These are phyloP conservation scores for Alliaria petiolata DNA, from an alignment of 345 rosid species.

Conservation along the genomic window DNA sequence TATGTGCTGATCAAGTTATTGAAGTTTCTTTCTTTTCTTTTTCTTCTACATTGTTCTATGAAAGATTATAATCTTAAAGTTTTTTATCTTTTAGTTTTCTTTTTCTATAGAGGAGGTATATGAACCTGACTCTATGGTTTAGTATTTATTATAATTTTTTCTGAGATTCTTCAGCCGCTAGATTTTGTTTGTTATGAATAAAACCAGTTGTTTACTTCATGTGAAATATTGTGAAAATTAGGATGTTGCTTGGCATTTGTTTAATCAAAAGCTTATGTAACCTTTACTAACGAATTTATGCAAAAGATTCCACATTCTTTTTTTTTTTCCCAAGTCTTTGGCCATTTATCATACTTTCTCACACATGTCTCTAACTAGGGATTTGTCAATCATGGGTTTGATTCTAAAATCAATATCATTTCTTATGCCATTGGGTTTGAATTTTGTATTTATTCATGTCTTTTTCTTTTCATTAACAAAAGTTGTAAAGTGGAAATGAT, in stretches of 20 bases:
- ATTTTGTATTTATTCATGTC: background rate
- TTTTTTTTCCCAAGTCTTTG: background rate
- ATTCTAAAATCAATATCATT: too few relatives aligned
- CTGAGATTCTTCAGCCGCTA: background rate
- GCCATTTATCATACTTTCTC: background rate
- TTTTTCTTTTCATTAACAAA: background rate
- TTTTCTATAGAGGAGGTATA: too few relatives aligned
- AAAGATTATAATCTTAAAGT: background rate
- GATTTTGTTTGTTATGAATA: background rate
- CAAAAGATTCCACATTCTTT: too few relatives aligned
- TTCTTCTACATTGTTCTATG: background rate
- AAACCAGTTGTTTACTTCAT: background rate
- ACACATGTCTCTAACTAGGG: background rate
- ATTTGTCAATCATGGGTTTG: background rate
- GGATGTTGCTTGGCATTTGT: background rate
- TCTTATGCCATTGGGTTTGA: background rate
- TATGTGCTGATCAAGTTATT: background rate
- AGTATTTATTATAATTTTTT: too few relatives aligned
- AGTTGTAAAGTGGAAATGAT: background rate
- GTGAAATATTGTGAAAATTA: background rate
- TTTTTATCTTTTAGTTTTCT: background rate
- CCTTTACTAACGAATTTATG: background rate
- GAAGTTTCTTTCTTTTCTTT: background rate
- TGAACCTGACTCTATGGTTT: too few relatives aligned
- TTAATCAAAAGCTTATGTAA: background rate